Conservation (phyloP, 306 rosid species). For the Castanea mollissima region DNA sequence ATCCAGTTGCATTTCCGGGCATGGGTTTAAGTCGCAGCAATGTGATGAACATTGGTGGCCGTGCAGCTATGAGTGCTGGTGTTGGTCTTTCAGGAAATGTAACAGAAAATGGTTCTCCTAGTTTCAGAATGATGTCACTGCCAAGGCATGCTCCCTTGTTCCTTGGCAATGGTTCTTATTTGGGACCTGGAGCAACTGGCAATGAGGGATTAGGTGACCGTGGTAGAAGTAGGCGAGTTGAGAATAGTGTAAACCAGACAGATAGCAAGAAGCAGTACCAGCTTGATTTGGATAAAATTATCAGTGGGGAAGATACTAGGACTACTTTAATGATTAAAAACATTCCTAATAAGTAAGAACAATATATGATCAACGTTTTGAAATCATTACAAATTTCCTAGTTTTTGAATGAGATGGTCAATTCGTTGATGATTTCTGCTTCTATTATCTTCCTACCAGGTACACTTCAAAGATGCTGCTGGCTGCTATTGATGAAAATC, state of each 20-base stretch:
- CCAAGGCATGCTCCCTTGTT: conserved; percentile 66
- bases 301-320: conserved; percentile 78
- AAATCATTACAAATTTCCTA: neutral
- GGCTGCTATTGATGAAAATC: conserved; percentile 92
- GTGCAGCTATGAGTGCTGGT: conserved; percentile 48
- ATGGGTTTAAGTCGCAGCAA: conserved; percentile 45
- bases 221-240: conserved; percentile 65
- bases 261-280: conserved; percentile 86
- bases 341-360: conserved; percentile 86
- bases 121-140: conserved; percentile 74
- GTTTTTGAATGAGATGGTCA: conserved; percentile 11
- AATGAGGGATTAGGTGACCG: conserved; percentile 62
- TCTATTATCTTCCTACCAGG: conserved; percentile 40
- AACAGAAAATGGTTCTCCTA: conserved; percentile 63
- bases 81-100: conserved; percentile 63
- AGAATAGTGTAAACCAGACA: conserved; percentile 54
- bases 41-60: conserved; percentile 61
- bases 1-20: conserved; percentile 44
- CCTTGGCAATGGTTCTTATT: conserved; percentile 63
- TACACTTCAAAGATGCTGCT: conserved; percentile 90
- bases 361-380: conserved; percentile 1
- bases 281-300: conserved; percentile 85
- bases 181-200: conserved; percentile 51
- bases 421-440: conserved; percentile 13
- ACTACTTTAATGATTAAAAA: conserved; percentile 95